Evolutionary conservation across 768 basidiomycete genomes (phyloP), one percentile per base, ranked within the genome.

Genomic region (Hemileccinum impolitum): DNA sequence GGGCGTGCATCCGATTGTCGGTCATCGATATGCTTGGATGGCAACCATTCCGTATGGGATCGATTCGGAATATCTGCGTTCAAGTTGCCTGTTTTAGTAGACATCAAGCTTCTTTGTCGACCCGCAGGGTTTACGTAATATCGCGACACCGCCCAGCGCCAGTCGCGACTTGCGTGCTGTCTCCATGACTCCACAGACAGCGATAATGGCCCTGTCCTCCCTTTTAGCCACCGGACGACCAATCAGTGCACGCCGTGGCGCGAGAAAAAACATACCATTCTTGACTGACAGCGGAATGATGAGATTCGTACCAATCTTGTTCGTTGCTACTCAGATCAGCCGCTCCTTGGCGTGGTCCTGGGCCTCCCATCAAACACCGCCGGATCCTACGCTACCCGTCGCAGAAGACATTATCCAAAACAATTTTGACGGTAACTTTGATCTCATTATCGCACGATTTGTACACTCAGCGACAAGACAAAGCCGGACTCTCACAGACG

Each of bases 271-370:
- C 28, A 30, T 30, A 2, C 28, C 28, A 8, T 30, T 37, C 13
- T 36, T 31, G 38, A 42, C 38, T 26, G 40, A 45, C 43, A 34
- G 28, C 48, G 39, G 43, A n/a, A 46, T 43, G 47, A 50, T 56
- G 43, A 40, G 34, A n/a, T 50, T 18, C 31, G 25, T 43, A 18
- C 10, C 47, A 14, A 25, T 59, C 44, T 17, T 65, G 31, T 48
- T 54, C 47, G 45, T 53, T 42, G 37, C 51, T 42, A 45, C 39
- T 30, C 47, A 49, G 31, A 31, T 54, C 45, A 45, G 43, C 39
- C 43, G 31, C 34, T 52, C 47, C 47, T 51, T 46, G 34, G 64
- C 66, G 7, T 66, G 65, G 65, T 59, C 66, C 4, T 66, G 65
- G 65, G 26, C 61, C n/a, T 31, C 55, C 48, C 47, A 57, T 45